Evolutionary conservation across 1,284 basidiomycete genomes (phyloP).

Genomic region (Malassezia psittaci): DNA sequence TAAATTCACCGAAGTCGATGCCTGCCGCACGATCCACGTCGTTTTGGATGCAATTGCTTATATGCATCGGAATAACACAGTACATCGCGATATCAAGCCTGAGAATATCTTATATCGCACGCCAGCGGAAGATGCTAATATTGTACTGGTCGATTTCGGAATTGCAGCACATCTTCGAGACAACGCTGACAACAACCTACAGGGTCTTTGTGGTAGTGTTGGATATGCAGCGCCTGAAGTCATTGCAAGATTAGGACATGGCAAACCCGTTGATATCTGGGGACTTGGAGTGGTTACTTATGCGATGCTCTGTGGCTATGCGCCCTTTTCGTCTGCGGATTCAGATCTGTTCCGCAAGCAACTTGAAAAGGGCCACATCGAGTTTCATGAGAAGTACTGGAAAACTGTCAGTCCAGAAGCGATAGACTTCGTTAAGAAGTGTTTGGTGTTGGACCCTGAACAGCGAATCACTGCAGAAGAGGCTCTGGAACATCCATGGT

Average conservation of each 20-base stretch:
- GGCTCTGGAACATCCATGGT: constrained; percentile 56
- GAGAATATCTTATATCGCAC: constrained; percentile 90
- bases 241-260: constrained; percentile 68
- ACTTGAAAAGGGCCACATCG: constrained; percentile 68
- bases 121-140: constrained; percentile 54
- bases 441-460: constrained; percentile 65
- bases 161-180: constrained; percentile 52
- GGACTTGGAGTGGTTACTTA: constrained; percentile 87
- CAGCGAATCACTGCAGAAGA: constrained; percentile 64
- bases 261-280: constrained; percentile 89
- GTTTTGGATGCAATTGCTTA: constrained; percentile 41
- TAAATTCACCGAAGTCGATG: constrained; percentile 47
- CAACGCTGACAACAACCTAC: constrained; percentile 66
- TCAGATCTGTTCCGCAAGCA: constrained; percentile 66
- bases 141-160: constrained; percentile 66
- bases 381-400: constrained; percentile 82
- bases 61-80: constrained; percentile 43
- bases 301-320: constrained; percentile 48
- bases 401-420: constrained; percentile 68
- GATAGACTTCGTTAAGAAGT: constrained; percentile 67
- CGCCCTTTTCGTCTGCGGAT: constrained; percentile 77
- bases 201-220: constrained; percentile 73
- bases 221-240: constrained; percentile 87
- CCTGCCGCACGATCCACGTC: constrained; percentile 36
- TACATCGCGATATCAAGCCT: constrained; percentile 50